phyloP scores from a whole-genome alignment of 805 yeast species.

The Dipodascus geniculatus region DNA sequence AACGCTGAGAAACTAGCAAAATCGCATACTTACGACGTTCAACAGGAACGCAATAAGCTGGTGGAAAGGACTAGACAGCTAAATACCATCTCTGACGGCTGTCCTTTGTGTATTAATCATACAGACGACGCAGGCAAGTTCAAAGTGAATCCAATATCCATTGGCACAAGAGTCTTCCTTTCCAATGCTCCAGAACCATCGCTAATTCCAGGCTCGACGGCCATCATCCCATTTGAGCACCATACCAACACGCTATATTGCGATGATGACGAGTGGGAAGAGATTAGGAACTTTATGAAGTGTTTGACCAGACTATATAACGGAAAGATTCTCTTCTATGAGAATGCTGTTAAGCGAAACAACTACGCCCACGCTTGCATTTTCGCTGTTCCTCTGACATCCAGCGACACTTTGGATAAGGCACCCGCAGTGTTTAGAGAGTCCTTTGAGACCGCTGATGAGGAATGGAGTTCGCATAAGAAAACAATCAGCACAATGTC shows the following conservation, averaged over 20 bases:
- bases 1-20: conserved; percentile 29
- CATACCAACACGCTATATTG: conserved; percentile 30
- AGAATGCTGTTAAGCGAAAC: conserved; percentile 26
- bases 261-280: conserved; percentile 34
- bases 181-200: conserved; percentile 33
- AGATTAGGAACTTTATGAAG: conserved; percentile 33
- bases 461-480: conserved; percentile 31
- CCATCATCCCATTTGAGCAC: conserved; percentile 35
- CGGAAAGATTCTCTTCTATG: conserved; percentile 34
- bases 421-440: conserved; percentile 34
- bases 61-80: conserved; percentile 20
- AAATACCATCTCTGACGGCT: conserved; percentile 24
- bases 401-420: conserved; percentile 16
- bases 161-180: conserved; percentile 29
- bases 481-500: conserved; percentile 30
- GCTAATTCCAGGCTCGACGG: conserved; percentile 24
- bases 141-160: conserved; percentile 24
- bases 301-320: conserved; percentile 31
- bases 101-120: conserved; percentile 29
- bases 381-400: conserved; percentile 34
- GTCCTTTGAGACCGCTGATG: conserved; percentile 28
- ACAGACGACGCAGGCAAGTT: conserved; percentile 17
- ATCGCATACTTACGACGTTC: conserved; percentile 19
- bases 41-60: conserved; percentile 22
- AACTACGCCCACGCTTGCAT: conserved; percentile 30